Evolutionary conservation across 2,329 filamentous ascomycete species (phyloP), one percentile per base, ranked within the genome.

Genomic region (Colletotrichum sp.): DNA sequence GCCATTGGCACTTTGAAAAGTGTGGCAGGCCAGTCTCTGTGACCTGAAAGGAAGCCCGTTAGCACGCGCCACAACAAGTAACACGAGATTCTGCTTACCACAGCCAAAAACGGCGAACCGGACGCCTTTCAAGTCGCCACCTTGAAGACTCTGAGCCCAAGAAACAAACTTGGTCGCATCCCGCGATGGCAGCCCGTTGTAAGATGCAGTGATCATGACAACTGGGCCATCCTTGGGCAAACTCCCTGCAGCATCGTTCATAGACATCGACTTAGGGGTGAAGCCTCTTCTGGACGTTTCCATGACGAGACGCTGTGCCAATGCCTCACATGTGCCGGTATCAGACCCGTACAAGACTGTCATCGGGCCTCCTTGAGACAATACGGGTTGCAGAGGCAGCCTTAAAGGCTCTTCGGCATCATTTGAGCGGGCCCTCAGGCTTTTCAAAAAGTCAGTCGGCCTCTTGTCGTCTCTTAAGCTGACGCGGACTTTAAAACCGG

Each of bases 151-250:
- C 78, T 90, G 85, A 3, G 94, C 78, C 93, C 93, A 95, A 4
- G 88, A 84, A 39, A 91, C 89, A 79, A 95, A 95, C 60, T 90
- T 87, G 0, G 84, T 87, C 0, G 93, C 93, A 73, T 95, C 94
- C 77, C 94, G 92, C 0, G 93, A 90, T 0, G 93, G 92, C 68
- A 93, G 87, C 1, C 93, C 93, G 79, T 95, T 93, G 79, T 95
- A 95, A 3, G 90, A 92, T 0, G 93, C 88, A 0, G 91, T 91
- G 76, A 95, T 88, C 71, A 95, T 86, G 16, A 94, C 84, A 0
- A 93, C 86, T 0, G 93, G 92, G 13, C 88, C 85, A 27, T 88
- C 86, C 65, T 85, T 89, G 0, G 92, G 89, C 1, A 94, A 79
- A 7, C 88, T 86, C 60, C 90, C 88, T 5, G 88, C 88, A 0